Conservation (phyloP, 2,329 filamentous ascomycete species). For the Cryoendolithus antarcticus region DNA sequence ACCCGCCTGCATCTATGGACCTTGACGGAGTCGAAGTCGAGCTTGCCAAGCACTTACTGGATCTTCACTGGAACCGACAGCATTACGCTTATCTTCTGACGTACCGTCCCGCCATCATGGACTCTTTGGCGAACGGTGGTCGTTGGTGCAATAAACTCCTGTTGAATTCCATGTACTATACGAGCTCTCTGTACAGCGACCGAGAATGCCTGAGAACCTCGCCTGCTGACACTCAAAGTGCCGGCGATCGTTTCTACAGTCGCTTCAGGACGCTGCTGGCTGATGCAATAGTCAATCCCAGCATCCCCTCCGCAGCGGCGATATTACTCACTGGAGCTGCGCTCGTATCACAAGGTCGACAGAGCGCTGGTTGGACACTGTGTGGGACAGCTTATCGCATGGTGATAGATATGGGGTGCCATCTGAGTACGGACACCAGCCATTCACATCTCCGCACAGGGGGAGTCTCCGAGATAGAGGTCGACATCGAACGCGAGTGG, state of each 20-base stretch:
- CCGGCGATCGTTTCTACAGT: constrained; percentile 2
- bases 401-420: constrained; percentile 4
- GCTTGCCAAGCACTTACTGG: constrained; percentile 39
- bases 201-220: constrained; percentile 3
- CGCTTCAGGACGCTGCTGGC: constrained; percentile 2
- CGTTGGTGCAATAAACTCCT: constrained; percentile 3
- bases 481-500: constrained; percentile 3
- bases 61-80: constrained; percentile 28
- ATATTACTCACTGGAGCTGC: constrained; percentile 2
- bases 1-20: constrained; percentile 25
- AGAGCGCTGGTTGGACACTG: constrained; percentile 4
- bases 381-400: constrained; percentile 3
- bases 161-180: constrained; percentile 3
- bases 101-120: constrained; percentile 15
- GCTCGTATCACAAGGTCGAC: constrained; percentile 1
- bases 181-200: constrained; percentile 2
- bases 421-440: constrained; percentile 22
- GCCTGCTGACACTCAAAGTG: constrained; percentile 1
- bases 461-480: constrained; percentile 1
- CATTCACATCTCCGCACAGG: constrained; percentile 16
- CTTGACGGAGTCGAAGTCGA: constrained; percentile 45
- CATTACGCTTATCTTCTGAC: constrained; percentile 13
- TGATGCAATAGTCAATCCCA: constrained; percentile 2
- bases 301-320: constrained; percentile 3
- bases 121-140: constrained; percentile 7